Base-by-base conservation (phyloP, 768 basidiomycete genomes). In the Mycena crocata region DNA sequence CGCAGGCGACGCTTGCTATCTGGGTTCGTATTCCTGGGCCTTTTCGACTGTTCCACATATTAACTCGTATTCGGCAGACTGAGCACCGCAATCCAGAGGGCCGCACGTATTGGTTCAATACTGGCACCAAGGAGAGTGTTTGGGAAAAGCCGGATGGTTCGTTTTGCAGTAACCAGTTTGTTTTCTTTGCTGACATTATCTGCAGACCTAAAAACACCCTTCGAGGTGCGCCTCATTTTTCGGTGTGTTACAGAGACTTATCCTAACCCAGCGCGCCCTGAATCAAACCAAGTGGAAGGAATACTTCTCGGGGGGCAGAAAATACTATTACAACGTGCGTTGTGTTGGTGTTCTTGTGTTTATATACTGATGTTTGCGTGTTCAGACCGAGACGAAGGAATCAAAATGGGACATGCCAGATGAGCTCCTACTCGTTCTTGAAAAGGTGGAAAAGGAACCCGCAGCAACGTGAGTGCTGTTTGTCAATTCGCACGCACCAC, bases 381-480 rank as follows among this genome's bases (percentile, higher is more conserved):
- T 13, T 17, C 21, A 98, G 91, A 92, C 89, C 34, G 90, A 93
- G 44, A 87, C 90, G 32, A 97, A 95, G 72, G 94, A 97, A 79
- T 97, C 96, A 3, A 95, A 96, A 82, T 99, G 98, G 98, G 95
- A 97, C 64, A 92, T 97, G 89, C 98, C 98, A 13, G 91, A 95
- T 58, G 96, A 99, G 73, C 87, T 99, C 30, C 80, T 92, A 26
- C 84, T 93, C n/a, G 79, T 96, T 26, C 83, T 95, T 39, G 92
- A 94, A 75, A 93, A 91, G 71, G 91, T 96, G 0, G 93, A 95
- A 78, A 92, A 93, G 76, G 92, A 94, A 65, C 50, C 49, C 6
- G 62, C 71, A 28, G 70, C 72, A 13, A 57, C 68, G 75, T 76
- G 50, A 58, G 75, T 64, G 3, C 59, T 7, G 13, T 45, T 45